phyloP scores from a whole-genome alignment of 768 basidiomycete species.

The Rickenella mellea region DNA sequence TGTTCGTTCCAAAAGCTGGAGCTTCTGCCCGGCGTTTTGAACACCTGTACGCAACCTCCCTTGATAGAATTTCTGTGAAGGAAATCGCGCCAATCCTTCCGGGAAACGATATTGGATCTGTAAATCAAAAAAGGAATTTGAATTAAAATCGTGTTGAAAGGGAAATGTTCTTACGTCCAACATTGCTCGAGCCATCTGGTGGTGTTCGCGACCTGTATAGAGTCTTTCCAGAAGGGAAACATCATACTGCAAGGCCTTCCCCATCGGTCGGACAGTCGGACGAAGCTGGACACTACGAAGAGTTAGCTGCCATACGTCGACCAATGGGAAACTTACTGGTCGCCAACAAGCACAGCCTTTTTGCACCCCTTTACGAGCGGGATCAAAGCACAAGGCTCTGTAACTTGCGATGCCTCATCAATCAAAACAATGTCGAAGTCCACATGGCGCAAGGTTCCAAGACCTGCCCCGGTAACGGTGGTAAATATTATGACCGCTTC shows the following conservation, averaged over 20 bases:
- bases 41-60: conserved; percentile 40
- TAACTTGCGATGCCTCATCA: conserved; percentile 65
- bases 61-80: conserved; percentile 56
- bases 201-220: conserved; percentile 28
- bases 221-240: conserved; percentile 54
- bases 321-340: conserved; percentile 41
- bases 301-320: neutral
- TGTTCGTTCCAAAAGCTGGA: conserved; percentile 24
- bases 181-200: conserved; percentile 47
- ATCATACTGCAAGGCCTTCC: conserved; percentile 45
- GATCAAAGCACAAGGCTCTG: conserved; percentile 55
- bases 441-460: conserved; percentile 44
- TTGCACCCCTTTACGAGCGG: conserved; percentile 56
- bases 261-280: conserved; percentile 54
- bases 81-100: conserved; percentile 45
- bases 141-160: neutral
- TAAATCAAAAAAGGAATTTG: neutral
- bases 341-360: conserved; percentile 54
- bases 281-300: conserved; percentile 51
- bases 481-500: conserved; percentile 52
- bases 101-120: conserved; percentile 61
- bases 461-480: conserved; percentile 56
- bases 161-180: conserved; percentile 31
- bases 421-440: conserved; percentile 56
- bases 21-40: conserved; percentile 10